These are phyloP conservation scores for Cyclotella distinguenda DNA, from an alignment of 108 stramenopile genomes.

Conservation along the genomic window DNA sequence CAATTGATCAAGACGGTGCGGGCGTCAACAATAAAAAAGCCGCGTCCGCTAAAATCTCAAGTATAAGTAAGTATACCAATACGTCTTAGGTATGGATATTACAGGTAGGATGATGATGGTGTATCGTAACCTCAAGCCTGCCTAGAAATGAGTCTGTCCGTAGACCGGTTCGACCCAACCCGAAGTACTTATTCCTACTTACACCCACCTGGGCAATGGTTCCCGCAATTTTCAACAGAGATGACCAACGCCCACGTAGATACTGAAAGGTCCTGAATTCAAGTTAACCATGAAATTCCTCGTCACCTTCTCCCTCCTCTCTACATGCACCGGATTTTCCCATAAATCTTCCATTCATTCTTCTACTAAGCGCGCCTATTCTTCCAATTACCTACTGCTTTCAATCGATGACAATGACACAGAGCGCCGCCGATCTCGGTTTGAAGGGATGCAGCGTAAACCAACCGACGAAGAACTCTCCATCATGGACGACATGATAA, in stretches of 20 bases:
- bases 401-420: constrained; percentile 23
- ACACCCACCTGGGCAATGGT: too few species aligned
- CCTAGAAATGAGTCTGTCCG: too few species aligned
- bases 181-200: too few species aligned
- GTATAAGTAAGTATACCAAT: too few species aligned
- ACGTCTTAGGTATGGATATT: too few species aligned
- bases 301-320: constrained; percentile 22
- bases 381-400: constrained; percentile 11
- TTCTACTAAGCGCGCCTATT: not conserved
- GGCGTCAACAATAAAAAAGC: too few species aligned
- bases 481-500: constrained; percentile 90
- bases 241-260: not conserved
- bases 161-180: too few species aligned
- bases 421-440: constrained; percentile 41
- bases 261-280: not conserved
- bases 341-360: constrained; percentile 3
- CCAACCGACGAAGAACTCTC: constrained; percentile 63
- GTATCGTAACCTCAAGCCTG: too few species aligned
- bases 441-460: constrained; percentile 77
- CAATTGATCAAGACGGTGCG: not conserved
- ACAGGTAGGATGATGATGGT: too few species aligned
- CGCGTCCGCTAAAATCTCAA: too few species aligned
- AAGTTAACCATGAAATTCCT: constrained; percentile 34
- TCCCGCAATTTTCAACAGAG: not conserved
- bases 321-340: constrained; percentile 33